phyloP scores from a whole-genome alignment of 2,329 filamentous ascomycete genomes.

The Sporothrix dimorphospora region DNA sequence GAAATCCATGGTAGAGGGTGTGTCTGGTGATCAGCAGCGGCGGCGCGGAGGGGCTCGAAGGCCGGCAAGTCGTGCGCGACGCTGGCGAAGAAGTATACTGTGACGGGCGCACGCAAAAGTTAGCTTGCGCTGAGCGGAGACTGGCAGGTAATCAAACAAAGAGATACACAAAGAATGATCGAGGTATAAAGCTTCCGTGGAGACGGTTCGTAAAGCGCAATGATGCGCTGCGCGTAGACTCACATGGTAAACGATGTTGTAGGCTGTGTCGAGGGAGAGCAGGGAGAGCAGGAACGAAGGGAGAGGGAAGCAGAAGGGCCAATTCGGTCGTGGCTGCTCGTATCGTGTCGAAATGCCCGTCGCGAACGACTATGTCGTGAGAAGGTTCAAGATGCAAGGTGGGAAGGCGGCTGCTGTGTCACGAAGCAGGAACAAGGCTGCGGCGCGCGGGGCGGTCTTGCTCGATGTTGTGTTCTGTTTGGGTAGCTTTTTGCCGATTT shows the following conservation, averaged over 20 bases:
- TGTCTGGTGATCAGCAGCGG: background rate
- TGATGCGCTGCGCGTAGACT: background rate
- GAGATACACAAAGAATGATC: background rate
- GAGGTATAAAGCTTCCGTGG: background rate
- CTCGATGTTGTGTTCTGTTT: conserved; percentile 1
- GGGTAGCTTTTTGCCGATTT: conserved; percentile 15
- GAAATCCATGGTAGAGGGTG: conserved; percentile 45
- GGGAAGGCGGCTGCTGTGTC: background rate
- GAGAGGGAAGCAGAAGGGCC: background rate
- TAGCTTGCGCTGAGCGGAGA: background rate
- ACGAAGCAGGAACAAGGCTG: background rate
- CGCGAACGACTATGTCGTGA: background rate
- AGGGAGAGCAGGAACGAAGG: background rate
- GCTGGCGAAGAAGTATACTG: background rate
- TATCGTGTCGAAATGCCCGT: background rate
- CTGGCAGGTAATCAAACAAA: background rate
- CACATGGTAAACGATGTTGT: background rate
- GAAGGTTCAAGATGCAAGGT: background rate
- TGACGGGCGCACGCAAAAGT: background rate
- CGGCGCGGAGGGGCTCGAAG: background rate
- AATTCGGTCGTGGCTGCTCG: background rate
- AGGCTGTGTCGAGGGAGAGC: background rate
- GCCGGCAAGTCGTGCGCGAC: background rate
- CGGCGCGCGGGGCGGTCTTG: conserved; percentile 4
- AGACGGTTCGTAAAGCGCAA: background rate